Base-by-base conservation (phyloP, 768 basidiomycete species). In the Lyophyllum shimeji region DNA sequence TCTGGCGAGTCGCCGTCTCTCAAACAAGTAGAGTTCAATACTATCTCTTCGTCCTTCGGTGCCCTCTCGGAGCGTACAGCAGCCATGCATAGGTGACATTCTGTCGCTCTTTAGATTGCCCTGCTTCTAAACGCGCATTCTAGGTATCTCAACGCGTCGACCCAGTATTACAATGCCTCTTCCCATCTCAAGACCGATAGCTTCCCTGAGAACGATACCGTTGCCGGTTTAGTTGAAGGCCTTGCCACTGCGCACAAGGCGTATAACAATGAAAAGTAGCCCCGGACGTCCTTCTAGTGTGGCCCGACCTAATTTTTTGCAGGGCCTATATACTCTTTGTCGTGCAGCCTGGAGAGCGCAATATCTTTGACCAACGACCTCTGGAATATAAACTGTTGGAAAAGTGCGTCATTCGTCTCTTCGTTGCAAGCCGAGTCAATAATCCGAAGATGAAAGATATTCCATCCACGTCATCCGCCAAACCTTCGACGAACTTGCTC, bases 1-100 rank as follows among this genome's bases (percentile, higher is more conserved):
- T 57, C 61, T 3, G 65, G 72, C 25, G 66, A 75, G 33, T 51
- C 66, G 2, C 64, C 76, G 13, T 70, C 74, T 6, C 71, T 99
- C 59, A 96, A 95, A 68, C 96, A 99, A 72, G 96, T 98, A 40
- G 96, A 99, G 69, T 97, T 98, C 74, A 99, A 99, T 67, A 97
- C 96, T 8, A 95, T 98, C 59, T 93, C 95, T 2, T 84, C 87
- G 0, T 95, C 94, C 0, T 96, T 98, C 68, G 96, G 94, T 0
- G 66, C 86, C 1, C 76, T 98, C 13, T 90, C 90, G 0, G 77
- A 90, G 59, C 78, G 76, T 34, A 75, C 79, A 9, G 78, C 88
- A 3, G 82, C 83, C 21, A 69, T 98, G 67, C 96, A 98, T 71
- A 79, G 86, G 93, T 94, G 61, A 47, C 74, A 52, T 13, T 3